These are phyloP conservation scores for Pelargonium myrrhifolium DNA, from an alignment of 441 rosid species.

Conservation along the genomic window DNA sequence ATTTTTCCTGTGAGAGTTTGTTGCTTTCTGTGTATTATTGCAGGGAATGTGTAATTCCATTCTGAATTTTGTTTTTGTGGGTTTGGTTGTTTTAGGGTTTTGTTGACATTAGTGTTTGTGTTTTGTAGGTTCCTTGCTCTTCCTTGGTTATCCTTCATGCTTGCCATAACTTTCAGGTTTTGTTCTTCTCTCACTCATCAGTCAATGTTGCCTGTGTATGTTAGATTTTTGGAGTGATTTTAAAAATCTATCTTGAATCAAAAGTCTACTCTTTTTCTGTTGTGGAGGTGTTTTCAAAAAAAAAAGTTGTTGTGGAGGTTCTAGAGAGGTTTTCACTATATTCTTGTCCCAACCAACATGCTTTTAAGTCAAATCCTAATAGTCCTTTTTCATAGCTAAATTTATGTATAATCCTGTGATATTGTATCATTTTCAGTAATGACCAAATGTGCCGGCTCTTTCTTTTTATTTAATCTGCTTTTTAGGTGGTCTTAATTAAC, in stretches of 20 bases:
- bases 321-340: no score
- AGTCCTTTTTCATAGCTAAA: no score
- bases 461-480: no score
- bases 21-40: conserved; percentile 2
- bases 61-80: not conserved
- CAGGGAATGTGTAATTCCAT: no score
- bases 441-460: no score
- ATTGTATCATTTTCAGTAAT: no score
- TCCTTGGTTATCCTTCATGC: conserved; percentile 51
- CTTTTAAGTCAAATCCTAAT: no score
- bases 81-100: conserved; percentile 12
- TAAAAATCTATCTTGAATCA: not conserved
- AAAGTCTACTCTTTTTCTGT: not conserved
- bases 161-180: conserved; percentile 54
- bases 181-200: conserved; percentile 5
- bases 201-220: not conserved
- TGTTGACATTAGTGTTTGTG: conserved; percentile 4
- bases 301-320: no score
- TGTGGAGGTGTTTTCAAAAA: no score
- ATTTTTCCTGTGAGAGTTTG: not conserved
- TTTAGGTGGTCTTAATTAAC: no score
- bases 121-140: conserved; percentile 38
- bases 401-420: no score
- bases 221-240: not conserved
- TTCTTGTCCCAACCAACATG: no score